phyloP scores from a whole-genome alignment of 2,329 filamentous ascomycete genomes.

The Parastagonospora nodorum region DNA sequence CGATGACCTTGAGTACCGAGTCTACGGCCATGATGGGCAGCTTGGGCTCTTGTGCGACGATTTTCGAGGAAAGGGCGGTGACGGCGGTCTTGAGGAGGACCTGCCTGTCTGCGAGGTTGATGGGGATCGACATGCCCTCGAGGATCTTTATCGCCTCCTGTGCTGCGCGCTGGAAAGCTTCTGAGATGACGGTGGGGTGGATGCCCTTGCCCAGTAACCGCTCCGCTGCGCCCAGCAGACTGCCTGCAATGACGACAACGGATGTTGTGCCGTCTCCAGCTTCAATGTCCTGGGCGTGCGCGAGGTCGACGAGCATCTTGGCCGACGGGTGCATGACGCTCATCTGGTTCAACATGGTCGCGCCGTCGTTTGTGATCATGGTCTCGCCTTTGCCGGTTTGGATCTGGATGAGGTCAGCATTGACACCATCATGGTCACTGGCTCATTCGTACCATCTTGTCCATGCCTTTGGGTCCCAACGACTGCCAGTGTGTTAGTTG shows the following conservation, averaged over 20 bases:
- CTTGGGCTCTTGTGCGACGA: slow-evolving; percentile 96
- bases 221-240: slow-evolving; percentile 91
- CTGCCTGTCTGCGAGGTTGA: slow-evolving; percentile 83
- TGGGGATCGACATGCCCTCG: slow-evolving; percentile 93
- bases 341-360: slow-evolving; percentile 99
- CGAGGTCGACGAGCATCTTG: slow-evolving; percentile 98
- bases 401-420: slow-evolving; percentile 60
- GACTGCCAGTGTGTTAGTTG: slow-evolving; percentile 58
- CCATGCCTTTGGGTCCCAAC: slow-evolving; percentile 94
- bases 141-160: slow-evolving; percentile 86
- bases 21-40: slow-evolving; percentile 98
- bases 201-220: slow-evolving; percentile 86
- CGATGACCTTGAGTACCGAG: slow-evolving; percentile 92
- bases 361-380: slow-evolving; percentile 99
- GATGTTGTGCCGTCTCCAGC: slow-evolving; percentile 98
- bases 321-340: slow-evolving; percentile 98
- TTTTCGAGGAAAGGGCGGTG: slow-evolving; percentile 96
- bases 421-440: background rate
- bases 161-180: slow-evolving; percentile 94
- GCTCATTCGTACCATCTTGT: slow-evolving; percentile 76
- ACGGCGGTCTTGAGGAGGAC: slow-evolving; percentile 95
- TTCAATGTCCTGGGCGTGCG: slow-evolving; percentile 96
- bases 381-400: slow-evolving; percentile 95
- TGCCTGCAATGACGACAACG: slow-evolving; percentile 96
- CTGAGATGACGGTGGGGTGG: slow-evolving; percentile 96